These are phyloP conservation scores for Colletotrichum echinochloae DNA, from an alignment of 2,329 filamentous ascomycete genomes.

Conservation along the genomic window DNA sequence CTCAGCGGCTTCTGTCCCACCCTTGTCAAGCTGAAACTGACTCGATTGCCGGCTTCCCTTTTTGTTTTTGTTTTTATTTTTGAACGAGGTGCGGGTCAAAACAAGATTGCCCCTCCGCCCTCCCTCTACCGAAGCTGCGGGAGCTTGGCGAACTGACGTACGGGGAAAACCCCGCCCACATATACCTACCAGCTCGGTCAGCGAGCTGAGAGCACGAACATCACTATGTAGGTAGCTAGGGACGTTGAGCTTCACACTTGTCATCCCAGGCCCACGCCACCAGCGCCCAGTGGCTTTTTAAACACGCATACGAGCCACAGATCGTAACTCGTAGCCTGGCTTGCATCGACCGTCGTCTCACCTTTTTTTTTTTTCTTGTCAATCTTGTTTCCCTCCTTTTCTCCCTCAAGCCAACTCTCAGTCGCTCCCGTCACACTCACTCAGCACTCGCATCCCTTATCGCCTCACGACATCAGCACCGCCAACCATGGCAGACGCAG, in stretches of 20 bases:
- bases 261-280: constrained; percentile 9
- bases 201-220: neutral
- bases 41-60: constrained; percentile 1
- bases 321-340: constrained; percentile 19
- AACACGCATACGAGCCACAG: constrained; percentile 21
- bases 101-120: constrained; percentile 4
- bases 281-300: constrained; percentile 14
- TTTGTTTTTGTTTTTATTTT: constrained; percentile 6
- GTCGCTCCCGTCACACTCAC: neutral
- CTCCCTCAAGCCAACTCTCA: neutral
- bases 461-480: constrained; percentile 8
- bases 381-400: neutral
- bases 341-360: constrained; percentile 33
- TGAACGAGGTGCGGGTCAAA: constrained; percentile 15
- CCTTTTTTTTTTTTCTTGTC: constrained; percentile 2
- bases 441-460: neutral
- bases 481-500: constrained; percentile 26
- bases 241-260: neutral
- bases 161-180: constrained; percentile 10
- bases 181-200: constrained; percentile 1
- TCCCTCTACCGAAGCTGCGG: constrained; percentile 5
- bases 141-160: constrained; percentile 25
- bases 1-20: neutral
- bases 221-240: neutral
- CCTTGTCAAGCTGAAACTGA: constrained; percentile 20